Evolutionary conservation across 169 alveolate genomes (phyloP), one percentile per base, ranked within the genome.

Genomic region (Plasmodium knowlesi): DNA sequence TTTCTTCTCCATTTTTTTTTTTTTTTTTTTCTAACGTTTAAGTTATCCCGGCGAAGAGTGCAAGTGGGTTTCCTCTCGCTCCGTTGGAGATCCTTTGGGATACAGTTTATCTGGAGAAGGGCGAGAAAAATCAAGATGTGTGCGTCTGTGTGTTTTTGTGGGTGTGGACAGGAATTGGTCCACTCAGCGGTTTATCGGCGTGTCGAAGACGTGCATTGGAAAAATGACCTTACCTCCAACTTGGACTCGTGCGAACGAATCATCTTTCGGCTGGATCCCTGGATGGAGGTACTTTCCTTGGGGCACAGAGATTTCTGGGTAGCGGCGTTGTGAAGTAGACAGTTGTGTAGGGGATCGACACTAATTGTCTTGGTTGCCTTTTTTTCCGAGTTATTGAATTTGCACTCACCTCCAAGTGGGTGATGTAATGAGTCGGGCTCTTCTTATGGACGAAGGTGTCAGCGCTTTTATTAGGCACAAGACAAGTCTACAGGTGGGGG

Each of bases 221-320:
- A 73, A 74, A 74, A 74, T 19, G 30, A 14, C 1, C 28, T 2
- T 46, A 88, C 94, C 78, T 88, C 89, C 3, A 88, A 34, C 53
- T 88, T 53, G n/a, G 94, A 46, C 54, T 41, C 83, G 22, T 88
- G 84, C 2, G 70, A n/a, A 10, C 32, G 74, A 41, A 79, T 88
- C 14, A 61, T 6, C 54, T 79, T 88, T 88, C 57, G 79, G 39
- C 82, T 67, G n/a, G 74, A 88, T 4, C 71, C 72, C 12, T 79
- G 82, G 70, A 61, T 37, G 25, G 82, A 30, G n/a, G 71, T 50
- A 50, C 71, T 79, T 41, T 88, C 89, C 54, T 88, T 88, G 8
- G 94, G 94, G 37, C 89, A 88, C 28, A 88, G 70, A 0, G 94
- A 88, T 88, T 76, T 88, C 94, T 88, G 71, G 72, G 9, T n/a